Evolutionary conservation across 768 basidiomycete genomes (phyloP).

Genomic region (Lactarius hatsudake): DNA sequence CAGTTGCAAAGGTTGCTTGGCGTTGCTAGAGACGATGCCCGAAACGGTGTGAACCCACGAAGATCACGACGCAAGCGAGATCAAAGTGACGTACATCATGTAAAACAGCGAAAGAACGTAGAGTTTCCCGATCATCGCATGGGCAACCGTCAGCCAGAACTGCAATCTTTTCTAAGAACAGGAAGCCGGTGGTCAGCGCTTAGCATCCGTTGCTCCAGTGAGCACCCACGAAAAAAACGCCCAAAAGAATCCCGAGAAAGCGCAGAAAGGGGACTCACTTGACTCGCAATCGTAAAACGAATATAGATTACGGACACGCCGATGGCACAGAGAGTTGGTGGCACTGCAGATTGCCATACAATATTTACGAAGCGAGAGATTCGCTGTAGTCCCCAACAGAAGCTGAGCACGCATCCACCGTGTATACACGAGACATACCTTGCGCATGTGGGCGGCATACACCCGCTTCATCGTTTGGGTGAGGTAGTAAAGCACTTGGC

Average conservation of each 20-base stretch:
- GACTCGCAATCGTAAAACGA: neutral
- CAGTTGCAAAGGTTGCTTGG: neutral
- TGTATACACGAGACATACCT: neutral
- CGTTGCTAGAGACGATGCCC: conserved; percentile 5
- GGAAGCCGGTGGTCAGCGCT: neutral
- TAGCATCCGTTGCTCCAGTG: neutral
- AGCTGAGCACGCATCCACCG: neutral
- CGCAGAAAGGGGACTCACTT: neutral
- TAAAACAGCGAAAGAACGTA: conserved; percentile 20
- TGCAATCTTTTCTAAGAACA: neutral
- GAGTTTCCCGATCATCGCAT: conserved; percentile 16
- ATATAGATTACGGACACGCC: neutral
- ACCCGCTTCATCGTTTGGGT: neutral
- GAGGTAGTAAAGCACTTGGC: neutral
- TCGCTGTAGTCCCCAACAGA: neutral
- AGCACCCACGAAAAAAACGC: neutral
- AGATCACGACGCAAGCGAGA: neutral
- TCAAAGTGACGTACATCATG: conserved; percentile 3
- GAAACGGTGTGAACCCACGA: neutral
- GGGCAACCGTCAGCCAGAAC: neutral
- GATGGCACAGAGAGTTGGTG: conserved; percentile 16
- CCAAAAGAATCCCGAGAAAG: neutral
- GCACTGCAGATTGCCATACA: conserved; percentile 17
- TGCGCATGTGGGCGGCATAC: neutral
- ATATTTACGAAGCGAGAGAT: neutral